These are phyloP conservation scores for Fusarium sp. DNA, from an alignment of 2,329 filamentous ascomycete genomes.

Conservation along the genomic window DNA sequence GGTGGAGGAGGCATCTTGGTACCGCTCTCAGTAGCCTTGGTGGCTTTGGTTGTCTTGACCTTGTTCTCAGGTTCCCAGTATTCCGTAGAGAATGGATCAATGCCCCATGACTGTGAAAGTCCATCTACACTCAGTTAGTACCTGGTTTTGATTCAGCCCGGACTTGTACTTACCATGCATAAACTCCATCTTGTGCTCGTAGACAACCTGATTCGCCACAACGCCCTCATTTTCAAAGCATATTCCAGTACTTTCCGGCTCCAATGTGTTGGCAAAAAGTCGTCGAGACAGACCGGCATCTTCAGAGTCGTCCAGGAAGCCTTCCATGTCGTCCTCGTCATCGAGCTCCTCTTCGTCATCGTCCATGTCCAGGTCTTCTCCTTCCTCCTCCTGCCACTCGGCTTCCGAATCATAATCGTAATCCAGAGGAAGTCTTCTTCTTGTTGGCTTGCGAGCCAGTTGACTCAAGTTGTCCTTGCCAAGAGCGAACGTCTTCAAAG, in stretches of 20 bases:
- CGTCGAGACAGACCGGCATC: constrained; percentile 68
- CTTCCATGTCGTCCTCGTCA: constrained; percentile 88
- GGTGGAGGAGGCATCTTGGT: constrained; percentile 50
- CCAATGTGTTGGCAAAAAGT: constrained; percentile 75
- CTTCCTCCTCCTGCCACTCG: constrained; percentile 83
- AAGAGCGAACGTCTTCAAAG: constrained; percentile 64
- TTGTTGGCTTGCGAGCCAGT: constrained; percentile 66
- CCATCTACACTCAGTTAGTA: constrained; percentile 51
- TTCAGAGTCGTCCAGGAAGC: constrained; percentile 89
- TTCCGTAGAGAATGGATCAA: constrained; percentile 84
- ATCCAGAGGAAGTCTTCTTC: constrained; percentile 70
- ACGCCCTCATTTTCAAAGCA: constrained; percentile 79
- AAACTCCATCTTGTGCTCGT: constrained; percentile 79
- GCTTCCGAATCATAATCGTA: constrained; percentile 91
- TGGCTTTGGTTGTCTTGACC: constrained; percentile 21
- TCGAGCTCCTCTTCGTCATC: constrained; percentile 77
- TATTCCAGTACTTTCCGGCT: constrained; percentile 82
- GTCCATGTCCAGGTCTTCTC: constrained; percentile 76
- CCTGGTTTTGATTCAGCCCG: not conserved
- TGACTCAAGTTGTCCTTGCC: constrained; percentile 59
- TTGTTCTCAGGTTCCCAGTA: constrained; percentile 76
- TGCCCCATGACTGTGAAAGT: constrained; percentile 64
- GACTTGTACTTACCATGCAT: constrained; percentile 69
- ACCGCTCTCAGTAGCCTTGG: constrained; percentile 21
- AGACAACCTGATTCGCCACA: constrained; percentile 60